Evolutionary conservation across 2,329 filamentous ascomycete genomes (phyloP), one percentile per base, ranked within the genome.

Genomic region (Sodiomyces alkalinus): DNA sequence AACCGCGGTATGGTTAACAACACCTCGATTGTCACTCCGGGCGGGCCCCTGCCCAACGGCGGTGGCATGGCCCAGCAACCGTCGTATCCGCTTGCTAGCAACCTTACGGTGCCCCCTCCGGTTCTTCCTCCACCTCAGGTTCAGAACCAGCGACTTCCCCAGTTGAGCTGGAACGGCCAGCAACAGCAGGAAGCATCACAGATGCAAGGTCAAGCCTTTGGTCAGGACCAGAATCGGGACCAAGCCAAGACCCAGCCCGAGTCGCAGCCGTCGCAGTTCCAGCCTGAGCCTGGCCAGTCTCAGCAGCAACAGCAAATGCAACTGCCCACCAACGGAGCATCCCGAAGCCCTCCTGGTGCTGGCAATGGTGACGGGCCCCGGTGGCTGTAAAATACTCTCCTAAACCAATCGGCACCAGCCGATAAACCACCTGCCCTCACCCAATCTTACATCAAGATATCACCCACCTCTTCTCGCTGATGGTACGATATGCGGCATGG

Each of bases 1-100:
- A 43, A 43, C 38, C 63, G 64, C 22, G 51, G 46, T 38, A 47
- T 61, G 40, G 50, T 55, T 26, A 56, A 52, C 32, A 56, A 44
- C 29, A 45, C 47, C 4, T 41, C 53, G 10, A 48, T 60, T 24
- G 35, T 58, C 16, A 27, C 46, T 11, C 38, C 45, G 16, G 46
- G 43, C 4, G 43, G 41, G 7, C 36, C 27, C 22, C 38, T 39
- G 18, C 29, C 32, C 31, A 48, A 44, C 26, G 47, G 47, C 21
- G 37, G 49, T 30, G 44, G 42, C 21, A 22, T 39, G 16, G 24
- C 37, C 22, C 15, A 22, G 13, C 14, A 21, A 6, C 20, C 27
- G 26, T 13, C 18, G 6, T 62, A 58, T 33, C 45, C 49, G 10
- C 40, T 43, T 15, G 48, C 41, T 31, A 36, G 39, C 16, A 40